Evolutionary conservation across 1,284 basidiomycete species (phyloP), one percentile per base, ranked within the genome.

Genomic region (Papiliotrema fonsecae): DNA sequence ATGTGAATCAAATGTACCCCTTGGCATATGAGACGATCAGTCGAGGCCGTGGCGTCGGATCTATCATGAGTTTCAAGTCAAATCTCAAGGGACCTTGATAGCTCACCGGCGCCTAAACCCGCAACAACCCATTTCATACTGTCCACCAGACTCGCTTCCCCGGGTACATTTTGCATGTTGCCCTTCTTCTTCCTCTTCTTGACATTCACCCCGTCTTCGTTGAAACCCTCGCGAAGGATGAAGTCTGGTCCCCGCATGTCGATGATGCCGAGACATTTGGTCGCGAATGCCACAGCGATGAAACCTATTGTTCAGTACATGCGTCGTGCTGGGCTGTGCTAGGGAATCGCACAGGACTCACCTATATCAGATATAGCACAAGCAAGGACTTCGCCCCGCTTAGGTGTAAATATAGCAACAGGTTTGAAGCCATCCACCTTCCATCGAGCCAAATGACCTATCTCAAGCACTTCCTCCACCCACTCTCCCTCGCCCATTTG

Each of bases 241-340:
- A 89, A 74, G 7, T 77, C 76, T 0, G 86, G 86, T 1, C 80
- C 83, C 22, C 86, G 78, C 77, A 88, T 78, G 62, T 90, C 85
- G 18, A 88, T 65, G 27, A 89, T 72, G 22, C 80, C 73, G 18
- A 90, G 52, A 2, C 79, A 76, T 2, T 82, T 82, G 45, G 79
- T 78, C 5, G 70, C 65, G 62, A 85, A 88, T 1, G 83, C 81
- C 2, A 83, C 77, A 0, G 87, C 85, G 32, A 88, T 72, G 65
- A 91, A 87, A 3, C 87, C 87, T 87, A 57, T 32, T 43, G 39
- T 10, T 45, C 34, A 39, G 44, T 32, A 28, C 25, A 11, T 6
- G 9, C 34, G 28, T 28, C 13, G 10, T 18, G 7, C 45, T 30
- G n/a, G 10, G 19, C 11, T 26, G n/a, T 30, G 28, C 13, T 14